Conservation (phyloP, 768 basidiomycete species). For the Termitomyces sp. region DNA sequence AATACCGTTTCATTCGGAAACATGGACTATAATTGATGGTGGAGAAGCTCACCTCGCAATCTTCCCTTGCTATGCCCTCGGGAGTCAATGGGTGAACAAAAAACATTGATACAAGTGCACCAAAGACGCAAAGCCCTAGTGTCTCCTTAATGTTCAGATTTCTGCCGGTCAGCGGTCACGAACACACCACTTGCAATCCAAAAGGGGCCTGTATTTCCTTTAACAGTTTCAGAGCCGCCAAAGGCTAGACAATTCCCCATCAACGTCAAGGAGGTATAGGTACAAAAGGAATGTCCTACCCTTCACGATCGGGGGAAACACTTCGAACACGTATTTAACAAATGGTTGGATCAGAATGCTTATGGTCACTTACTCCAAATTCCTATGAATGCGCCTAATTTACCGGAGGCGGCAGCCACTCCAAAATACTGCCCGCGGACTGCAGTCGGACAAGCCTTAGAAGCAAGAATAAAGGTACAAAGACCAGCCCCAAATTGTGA, state of each 20-base stretch:
- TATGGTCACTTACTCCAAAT: slow-evolving; percentile 57
- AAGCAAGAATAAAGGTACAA: slow-evolving; percentile 75
- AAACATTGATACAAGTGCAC: slow-evolving; percentile 6
- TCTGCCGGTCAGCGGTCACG: not conserved
- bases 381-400: slow-evolving; percentile 79
- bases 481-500: slow-evolving; percentile 90
- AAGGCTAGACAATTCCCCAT: slow-evolving; percentile 35
- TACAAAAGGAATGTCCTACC: slow-evolving; percentile 26
- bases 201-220: slow-evolving; percentile 79
- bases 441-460: slow-evolving; percentile 79
- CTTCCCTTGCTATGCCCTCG: slow-evolving; percentile 9
- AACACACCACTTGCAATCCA: slow-evolving; percentile 65
- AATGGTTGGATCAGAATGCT: not conserved
- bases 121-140: slow-evolving; percentile 8
- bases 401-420: slow-evolving; percentile 76
- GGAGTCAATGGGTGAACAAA: slow-evolving; percentile 5
- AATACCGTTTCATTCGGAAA: not conserved
- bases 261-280: not conserved
- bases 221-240: slow-evolving; percentile 41
- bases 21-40: not conserved
- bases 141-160: not conserved
- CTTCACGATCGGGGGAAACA: slow-evolving; percentile 58
- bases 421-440: slow-evolving; percentile 84
- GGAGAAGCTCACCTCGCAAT: slow-evolving; percentile 2
- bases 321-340: slow-evolving; percentile 22